Evolutionary conservation across 345 rosid genomes (phyloP), one percentile per base, ranked within the genome.

Genomic region (Draba incana): DNA sequence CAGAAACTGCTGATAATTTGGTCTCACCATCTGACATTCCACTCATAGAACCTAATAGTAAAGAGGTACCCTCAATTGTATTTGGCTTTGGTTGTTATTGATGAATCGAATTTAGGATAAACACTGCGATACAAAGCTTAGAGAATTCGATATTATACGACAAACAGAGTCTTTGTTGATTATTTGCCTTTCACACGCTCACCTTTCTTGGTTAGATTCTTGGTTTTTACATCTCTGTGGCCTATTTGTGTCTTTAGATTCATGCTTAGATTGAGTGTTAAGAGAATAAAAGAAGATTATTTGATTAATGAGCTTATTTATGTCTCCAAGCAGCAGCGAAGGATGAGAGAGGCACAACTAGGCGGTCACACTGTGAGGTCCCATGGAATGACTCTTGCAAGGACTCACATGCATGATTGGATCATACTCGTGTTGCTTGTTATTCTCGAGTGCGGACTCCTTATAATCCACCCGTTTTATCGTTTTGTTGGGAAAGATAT

Each of bases 401-500:
- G 74, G 83, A 79, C 73, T 15, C 84, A 81, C 71, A 81, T 71
- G 85, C 85, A 85, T 66, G 98, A 90, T 76, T 87, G 98, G 97
- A 80, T 87, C 51, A 78, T 84, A 64, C 86, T 93, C 47, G 27
- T 83, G 65, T 66, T 90, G 53, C 96, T 93, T 57, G 75, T 72
- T 64, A 65, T 79, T 61, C 68, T 87, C 10, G 85, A 71, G 41
- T 47, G 60, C 51, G 25, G 72, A 51, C 82, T 88, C 69, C 62
- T 59, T 69, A 28, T 79, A 24, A 75, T 88, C 14, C 85, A 84
- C 65, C 98, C 98, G 12, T 93, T 88, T 78, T 86, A 86, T 75
- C 90, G 96, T 48, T 93, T 75, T 77, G 89, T 93, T 15, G 94
- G 98, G 33, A 85, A 88, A 73, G 92, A 90, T 77, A 88, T 93